These are phyloP conservation scores for Gossypium herbaceum DNA, from an alignment of 345 rosid species.

Conservation along the genomic window DNA sequence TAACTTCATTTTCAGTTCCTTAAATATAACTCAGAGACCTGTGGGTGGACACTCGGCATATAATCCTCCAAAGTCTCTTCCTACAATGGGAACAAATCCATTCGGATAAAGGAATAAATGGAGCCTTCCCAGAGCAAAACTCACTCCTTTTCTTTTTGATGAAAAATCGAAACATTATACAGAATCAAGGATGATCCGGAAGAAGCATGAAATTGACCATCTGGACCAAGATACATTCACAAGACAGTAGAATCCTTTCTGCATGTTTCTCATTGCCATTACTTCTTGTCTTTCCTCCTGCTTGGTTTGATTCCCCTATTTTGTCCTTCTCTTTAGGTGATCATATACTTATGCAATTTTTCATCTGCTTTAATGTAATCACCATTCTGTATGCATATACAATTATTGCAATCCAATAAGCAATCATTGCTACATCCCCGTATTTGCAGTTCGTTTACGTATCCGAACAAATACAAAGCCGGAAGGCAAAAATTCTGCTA, in stretches of 20 bases:
- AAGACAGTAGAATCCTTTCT: background rate
- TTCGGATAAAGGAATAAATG: slow-evolving; percentile 33
- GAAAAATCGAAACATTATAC: background rate
- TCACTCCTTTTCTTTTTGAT: background rate
- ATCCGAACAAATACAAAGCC: no score
- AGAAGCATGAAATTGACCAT: background rate
- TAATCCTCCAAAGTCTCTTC: slow-evolving; percentile 29
- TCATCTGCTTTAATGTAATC: background rate
- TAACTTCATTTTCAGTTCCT: slow-evolving; percentile 19
- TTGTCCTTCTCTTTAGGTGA: background rate
- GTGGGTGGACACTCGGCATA: slow-evolving; percentile 30
- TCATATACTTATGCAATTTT: background rate
- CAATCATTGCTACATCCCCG: background rate
- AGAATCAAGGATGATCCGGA: background rate
- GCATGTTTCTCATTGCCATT: background rate
- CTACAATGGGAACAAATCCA: slow-evolving; percentile 50
- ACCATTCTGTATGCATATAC: background rate
- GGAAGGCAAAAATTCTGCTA: background rate
- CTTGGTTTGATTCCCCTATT: background rate
- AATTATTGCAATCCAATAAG: background rate
- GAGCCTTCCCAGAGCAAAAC: background rate
- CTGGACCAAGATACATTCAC: background rate
- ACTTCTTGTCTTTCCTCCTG: background rate
- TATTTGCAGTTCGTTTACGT: no score
- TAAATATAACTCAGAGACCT: slow-evolving; percentile 26